Evolutionary conservation across 768 basidiomycete species (phyloP), one percentile per base, ranked within the genome.

Genomic region (Lentinula raphanica): DNA sequence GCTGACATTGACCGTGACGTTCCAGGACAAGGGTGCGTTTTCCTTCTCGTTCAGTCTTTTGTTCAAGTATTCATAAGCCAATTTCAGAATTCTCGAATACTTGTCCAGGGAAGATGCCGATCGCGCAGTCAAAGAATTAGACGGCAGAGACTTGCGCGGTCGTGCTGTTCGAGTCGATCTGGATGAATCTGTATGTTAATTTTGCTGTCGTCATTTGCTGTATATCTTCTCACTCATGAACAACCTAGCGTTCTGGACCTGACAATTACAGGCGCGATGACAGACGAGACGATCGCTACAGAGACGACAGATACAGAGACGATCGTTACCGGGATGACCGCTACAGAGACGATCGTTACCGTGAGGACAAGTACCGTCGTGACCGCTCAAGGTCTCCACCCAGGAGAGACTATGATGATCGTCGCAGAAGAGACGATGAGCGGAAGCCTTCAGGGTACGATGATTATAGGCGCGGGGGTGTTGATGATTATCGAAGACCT

Each of bases 401-500:
- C 68, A 87, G 90, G 64, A 83, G 85, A 59, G 85, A 85, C 61
- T 73, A 81, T 59, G 90, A 89, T 66, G 88, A 88, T 74, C 86
- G 88, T 79, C 87, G 86, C 70, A 88, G 90, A 81, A 88, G 91
- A 67, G 76, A 77, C 74, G 88, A 91, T 79, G 88, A 91, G 75
- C 85, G 80, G 82, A 87, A 87, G 81, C 83, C 88, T 85, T 87
- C 88, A 86, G 89, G 88, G 85, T 90, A 91, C 85, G 90, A 92
- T 84, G 87, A 90, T 83, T 79, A 84, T 74, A 86, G 90, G 73
- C 86, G 90, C 74, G 88, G 87, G 68, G 85, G 83, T 68, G 84
- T 85, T 84, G 87, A 89, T 85, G 86, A 86, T 73, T 87, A 83
- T 77, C 85, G 83, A 85, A 81, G 76, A 71, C 87, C 87, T 85